A percentile compares a stretch with the other conserved stretches of the same genome.
Conservation (phyloP, 192 early-diverging fungal species). For the Podochytrium sp. region DNA sequence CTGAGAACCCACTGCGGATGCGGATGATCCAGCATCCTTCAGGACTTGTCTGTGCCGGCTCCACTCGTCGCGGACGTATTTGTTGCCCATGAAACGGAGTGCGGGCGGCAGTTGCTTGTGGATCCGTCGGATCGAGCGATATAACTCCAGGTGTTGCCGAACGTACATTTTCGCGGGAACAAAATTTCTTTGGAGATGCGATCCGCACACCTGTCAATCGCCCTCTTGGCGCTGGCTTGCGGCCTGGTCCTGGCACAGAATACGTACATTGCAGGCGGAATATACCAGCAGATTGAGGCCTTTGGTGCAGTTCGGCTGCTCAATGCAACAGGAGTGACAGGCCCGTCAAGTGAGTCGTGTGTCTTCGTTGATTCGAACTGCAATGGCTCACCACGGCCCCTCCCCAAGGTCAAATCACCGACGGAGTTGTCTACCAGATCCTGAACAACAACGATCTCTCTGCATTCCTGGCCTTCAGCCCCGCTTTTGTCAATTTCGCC, state of each 20-base stretch:
- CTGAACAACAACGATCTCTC: slow-evolving; percentile 52
- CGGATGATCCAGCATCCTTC: neutral
- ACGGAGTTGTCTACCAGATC: slow-evolving; percentile 62
- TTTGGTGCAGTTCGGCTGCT: slow-evolving; percentile 62
- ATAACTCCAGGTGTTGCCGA: slow-evolving; percentile 20
- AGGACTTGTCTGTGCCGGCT: slow-evolving; percentile 16
- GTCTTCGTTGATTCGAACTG: slow-evolving; percentile 31
- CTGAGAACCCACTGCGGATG: neutral
- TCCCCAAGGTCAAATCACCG: slow-evolving; percentile 6
- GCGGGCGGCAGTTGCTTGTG: slow-evolving; percentile 31
- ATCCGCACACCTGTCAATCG: neutral
- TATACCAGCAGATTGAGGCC: slow-evolving; percentile 46
- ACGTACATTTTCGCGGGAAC: neutral
- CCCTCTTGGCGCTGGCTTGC: neutral
- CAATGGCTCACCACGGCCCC: neutral
- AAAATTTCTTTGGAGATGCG: neutral
- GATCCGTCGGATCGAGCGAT: slow-evolving; percentile 21
- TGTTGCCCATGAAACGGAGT: slow-evolving; percentile 35
- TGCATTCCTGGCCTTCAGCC: slow-evolving; percentile 43
- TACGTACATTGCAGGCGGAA: slow-evolving; percentile 34
- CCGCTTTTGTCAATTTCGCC: slow-evolving; percentile 52
- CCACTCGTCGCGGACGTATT: slow-evolving; percentile 32
- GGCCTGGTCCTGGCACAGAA: slow-evolving; percentile 25
- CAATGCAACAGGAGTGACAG: slow-evolving; percentile 57
- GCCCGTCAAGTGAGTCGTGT: slow-evolving; percentile 60